A percentile compares a stretch with the other conserved stretches of the same genome.
phyloP scores from a whole-genome alignment of 176 grass and related monocot species.

The Leersia perrieri region DNA sequence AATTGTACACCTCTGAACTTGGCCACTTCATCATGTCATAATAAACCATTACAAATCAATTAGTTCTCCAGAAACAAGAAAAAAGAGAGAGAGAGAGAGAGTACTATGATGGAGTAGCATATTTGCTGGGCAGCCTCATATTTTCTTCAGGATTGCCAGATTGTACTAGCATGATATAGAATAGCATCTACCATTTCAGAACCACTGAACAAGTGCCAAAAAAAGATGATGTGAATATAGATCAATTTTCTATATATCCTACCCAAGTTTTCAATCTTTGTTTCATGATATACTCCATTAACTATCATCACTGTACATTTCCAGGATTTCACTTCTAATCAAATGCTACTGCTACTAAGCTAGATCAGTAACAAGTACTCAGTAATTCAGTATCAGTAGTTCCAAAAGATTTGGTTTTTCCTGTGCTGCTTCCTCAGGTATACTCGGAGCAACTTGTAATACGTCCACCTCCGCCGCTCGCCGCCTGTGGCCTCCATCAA shows the following conservation, averaged over 20 bases:
- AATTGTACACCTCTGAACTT: too few relatives aligned
- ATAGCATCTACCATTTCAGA: not conserved
- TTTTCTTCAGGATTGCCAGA: not conserved
- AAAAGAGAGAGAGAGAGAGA: too few relatives aligned
- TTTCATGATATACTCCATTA: not conserved
- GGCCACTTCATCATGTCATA: too few relatives aligned
- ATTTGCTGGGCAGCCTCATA: too few relatives aligned
- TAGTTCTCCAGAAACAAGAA: too few relatives aligned
- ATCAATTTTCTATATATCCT: not conserved
- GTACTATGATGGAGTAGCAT: too few relatives aligned
- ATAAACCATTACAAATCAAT: too few relatives aligned
- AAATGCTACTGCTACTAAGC: not conserved
- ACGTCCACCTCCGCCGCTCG: constrained; percentile 60
- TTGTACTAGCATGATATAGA: too few relatives aligned
- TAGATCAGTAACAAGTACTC: not conserved
- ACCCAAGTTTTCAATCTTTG: not conserved
- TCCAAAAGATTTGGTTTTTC: constrained; percentile 88
- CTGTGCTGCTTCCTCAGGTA: constrained; percentile 68
- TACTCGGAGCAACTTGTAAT: constrained; percentile 52
- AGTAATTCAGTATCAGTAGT: constrained; percentile 68
- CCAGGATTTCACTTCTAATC: not conserved
- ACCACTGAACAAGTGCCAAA: not conserved
- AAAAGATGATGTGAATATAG: not conserved
- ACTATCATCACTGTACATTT: not conserved
- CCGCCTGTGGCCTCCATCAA: constrained; percentile 45